Evolutionary conservation across 306 rosid genomes (phyloP), one percentile per base, ranked within the genome.

Genomic region (Ammopiptanthus mongolicus): DNA sequence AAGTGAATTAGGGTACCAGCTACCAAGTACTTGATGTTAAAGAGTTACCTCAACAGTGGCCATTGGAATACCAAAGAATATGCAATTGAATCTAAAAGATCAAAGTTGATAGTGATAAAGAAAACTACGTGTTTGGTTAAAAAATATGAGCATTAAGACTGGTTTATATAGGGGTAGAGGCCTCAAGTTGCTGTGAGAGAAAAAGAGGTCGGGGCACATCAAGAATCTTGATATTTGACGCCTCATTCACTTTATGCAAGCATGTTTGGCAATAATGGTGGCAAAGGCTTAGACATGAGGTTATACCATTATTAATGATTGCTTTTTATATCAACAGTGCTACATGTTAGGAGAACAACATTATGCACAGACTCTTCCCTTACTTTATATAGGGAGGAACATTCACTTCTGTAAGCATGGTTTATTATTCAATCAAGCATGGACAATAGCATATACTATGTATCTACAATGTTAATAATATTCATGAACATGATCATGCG

Each of bases 201-300:
- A 0, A n/a, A 29, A 55, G 73, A 72, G 83, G 81, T 67, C 81
- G 80, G 81, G 71, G 73, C 78, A 65, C 5, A 19, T 59, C 72
- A 79, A 86, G 92, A 88, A 87, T 88, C 88, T 88, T 89, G 88
- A 84, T 87, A 91, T 87, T 78, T 85, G 89, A 88, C 91, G 17
- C 70, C 74, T 70, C 53, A 67, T 71, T 81, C 83, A 78, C 86
- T 66, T 63, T 85, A 78, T 81, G 68, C 28, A 18, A 74, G 82
- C 85, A 75, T 82, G 89, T 79, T 82, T 69, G 81, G 79, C 78
- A 76, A 86, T 79, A 71, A 79, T 86, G 86, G 80, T 73, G 72
- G 70, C 82, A 73, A 81, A 57, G 63, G 66, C 80, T 48, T 80
- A 44, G 84, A 69, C 72, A 79, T 77, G 78, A 44, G 84, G 72